phyloP scores from a whole-genome alignment of 805 yeast genomes.

The Kazachstania bromeliacearum region DNA sequence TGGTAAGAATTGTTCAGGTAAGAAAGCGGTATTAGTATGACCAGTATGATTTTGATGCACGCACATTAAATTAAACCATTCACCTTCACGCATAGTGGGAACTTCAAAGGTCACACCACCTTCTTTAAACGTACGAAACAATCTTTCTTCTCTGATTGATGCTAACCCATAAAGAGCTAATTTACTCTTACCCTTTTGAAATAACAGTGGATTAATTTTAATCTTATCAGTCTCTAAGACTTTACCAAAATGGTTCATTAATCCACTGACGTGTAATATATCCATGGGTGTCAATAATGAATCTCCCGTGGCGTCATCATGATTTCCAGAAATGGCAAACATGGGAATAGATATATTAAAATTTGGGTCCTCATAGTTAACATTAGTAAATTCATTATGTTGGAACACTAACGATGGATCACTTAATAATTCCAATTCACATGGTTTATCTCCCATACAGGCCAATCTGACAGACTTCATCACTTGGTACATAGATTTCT shows the following conservation, averaged over 20 bases:
- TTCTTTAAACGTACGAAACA: constrained; percentile 71
- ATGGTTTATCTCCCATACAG: constrained; percentile 81
- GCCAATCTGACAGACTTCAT: constrained; percentile 56
- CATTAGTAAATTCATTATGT: constrained; percentile 55
- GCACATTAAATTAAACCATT: constrained; percentile 78
- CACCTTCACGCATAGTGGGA: constrained; percentile 48
- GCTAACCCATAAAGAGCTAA: constrained; percentile 85
- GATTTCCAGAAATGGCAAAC: constrained; percentile 90
- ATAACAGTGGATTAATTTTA: constrained; percentile 61
- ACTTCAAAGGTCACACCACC: constrained; percentile 70
- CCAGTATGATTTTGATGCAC: constrained; percentile 88
- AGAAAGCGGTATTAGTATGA: constrained; percentile 68
- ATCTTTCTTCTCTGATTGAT: constrained; percentile 80
- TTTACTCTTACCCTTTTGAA: constrained; percentile 75
- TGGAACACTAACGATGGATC: constrained; percentile 56
- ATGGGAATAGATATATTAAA: constrained; percentile 82
- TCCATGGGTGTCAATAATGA: constrained; percentile 80
- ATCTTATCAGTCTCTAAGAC: constrained; percentile 68
- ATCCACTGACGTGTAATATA: constrained; percentile 67
- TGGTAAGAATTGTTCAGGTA: constrained; percentile 83
- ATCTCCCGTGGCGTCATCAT: constrained; percentile 92
- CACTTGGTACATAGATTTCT: constrained; percentile 78
- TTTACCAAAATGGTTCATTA: constrained; percentile 84
- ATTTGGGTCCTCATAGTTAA: constrained; percentile 87
- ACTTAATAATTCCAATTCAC: constrained; percentile 72